Percentiles rank a stretch among this genome's conserved stretches.
These are phyloP conservation scores for Penicillium goetzii DNA, from an alignment of 495 filamentous ascomycete species.

Conservation along the genomic window DNA sequence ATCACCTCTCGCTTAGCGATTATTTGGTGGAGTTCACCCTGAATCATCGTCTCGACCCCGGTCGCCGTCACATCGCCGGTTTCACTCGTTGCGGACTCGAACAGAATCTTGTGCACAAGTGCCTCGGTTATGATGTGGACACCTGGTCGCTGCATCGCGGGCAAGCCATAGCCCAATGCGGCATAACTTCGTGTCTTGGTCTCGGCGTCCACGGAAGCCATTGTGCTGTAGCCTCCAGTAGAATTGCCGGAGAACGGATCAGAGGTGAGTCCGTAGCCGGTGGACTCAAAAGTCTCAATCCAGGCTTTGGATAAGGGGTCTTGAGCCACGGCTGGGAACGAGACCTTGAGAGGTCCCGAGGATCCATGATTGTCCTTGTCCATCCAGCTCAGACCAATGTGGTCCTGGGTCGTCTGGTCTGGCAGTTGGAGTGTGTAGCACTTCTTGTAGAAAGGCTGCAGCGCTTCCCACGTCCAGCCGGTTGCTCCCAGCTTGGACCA, in stretches of 20 bases:
- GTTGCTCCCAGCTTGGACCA: slow-evolving; percentile 3
- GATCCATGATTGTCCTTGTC: slow-evolving; percentile 19
- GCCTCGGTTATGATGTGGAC: slow-evolving; percentile 41
- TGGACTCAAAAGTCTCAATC: slow-evolving; percentile 26
- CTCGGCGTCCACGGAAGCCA: slow-evolving; percentile 25
- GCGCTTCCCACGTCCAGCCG: background rate
- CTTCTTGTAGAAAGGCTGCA: slow-evolving; percentile 4
- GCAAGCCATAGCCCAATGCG: slow-evolving; percentile 29
- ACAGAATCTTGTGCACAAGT: slow-evolving; percentile 41
- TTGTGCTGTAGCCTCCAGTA: slow-evolving; percentile 37
- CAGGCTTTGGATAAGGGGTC: slow-evolving; percentile 28
- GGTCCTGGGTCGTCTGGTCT: slow-evolving; percentile 3
- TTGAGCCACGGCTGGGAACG: slow-evolving; percentile 23
- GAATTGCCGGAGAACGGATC: slow-evolving; percentile 45
- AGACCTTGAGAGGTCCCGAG: slow-evolving; percentile 27
- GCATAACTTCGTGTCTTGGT: slow-evolving; percentile 53
- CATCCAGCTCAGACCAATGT: slow-evolving; percentile 24
- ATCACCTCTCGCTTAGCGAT: slow-evolving; percentile 43
- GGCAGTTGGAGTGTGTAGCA: background rate
- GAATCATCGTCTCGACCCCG: slow-evolving; percentile 9
- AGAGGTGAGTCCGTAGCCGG: slow-evolving; percentile 35
- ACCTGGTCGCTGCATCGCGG: slow-evolving; percentile 42
- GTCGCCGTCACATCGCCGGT: slow-evolving; percentile 6
- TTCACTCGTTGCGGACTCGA: slow-evolving; percentile 11
- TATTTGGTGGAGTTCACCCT: slow-evolving; percentile 12